Percentiles rank a stretch among this genome's conserved stretches.
Conservation (phyloP, 2,329 filamentous ascomycete genomes). For the Cordyceps tenuipes region DNA sequence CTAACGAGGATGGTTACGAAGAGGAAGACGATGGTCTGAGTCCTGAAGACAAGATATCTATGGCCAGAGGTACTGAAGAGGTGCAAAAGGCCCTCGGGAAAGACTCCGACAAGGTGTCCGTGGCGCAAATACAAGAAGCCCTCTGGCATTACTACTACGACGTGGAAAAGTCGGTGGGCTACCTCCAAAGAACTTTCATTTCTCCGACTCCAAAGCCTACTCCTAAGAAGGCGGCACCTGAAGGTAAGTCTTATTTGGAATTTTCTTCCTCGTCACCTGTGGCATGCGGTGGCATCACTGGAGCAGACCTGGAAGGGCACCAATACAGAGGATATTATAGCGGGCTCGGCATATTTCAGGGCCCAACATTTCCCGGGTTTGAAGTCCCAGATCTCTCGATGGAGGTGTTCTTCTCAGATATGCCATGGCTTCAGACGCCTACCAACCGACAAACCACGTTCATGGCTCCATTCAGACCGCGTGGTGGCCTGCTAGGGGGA, state of each 20-base stretch:
- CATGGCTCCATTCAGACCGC: conserved; percentile 45
- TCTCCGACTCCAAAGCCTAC: conserved; percentile 35
- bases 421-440: conserved; percentile 76
- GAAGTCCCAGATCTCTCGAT: conserved; percentile 12
- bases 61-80: conserved; percentile 58
- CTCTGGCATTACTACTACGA: conserved; percentile 97
- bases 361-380: conserved; percentile 13
- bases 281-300: conserved; percentile 16
- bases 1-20: conserved; percentile 30
- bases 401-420: conserved; percentile 57
- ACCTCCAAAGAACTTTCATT: conserved; percentile 60
- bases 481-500: conserved; percentile 70
- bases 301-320: conserved; percentile 24
- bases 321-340: conserved; percentile 1
- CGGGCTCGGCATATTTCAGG: conserved; percentile 7
- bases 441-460: conserved; percentile 56
- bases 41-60: conserved; percentile 37
- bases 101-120: conserved; percentile 47
- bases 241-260: conserved; percentile 29
- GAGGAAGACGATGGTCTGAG: conserved; percentile 39
- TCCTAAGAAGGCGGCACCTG: conserved; percentile 31
- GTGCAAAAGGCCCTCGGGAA: conserved; percentile 59
- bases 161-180: conserved; percentile 73
- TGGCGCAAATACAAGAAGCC: conserved; percentile 71
- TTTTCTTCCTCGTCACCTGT: conserved; percentile 9